Base-by-base conservation (phyloP, 2,329 filamentous ascomycete species). In the Diplocarpon mali region DNA sequence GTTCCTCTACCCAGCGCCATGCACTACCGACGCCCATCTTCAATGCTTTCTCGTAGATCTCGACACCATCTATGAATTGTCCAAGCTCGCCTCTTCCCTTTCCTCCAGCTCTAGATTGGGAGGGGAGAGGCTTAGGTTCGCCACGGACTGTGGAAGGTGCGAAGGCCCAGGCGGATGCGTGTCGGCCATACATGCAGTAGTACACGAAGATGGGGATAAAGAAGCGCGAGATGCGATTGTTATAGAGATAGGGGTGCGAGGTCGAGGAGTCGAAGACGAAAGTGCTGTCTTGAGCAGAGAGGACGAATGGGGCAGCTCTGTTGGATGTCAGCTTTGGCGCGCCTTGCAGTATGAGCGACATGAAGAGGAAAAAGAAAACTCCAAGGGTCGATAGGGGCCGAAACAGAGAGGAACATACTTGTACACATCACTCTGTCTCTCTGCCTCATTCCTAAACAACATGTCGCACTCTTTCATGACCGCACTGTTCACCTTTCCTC, bases 121-220 rank as follows among this genome's bases (percentile, higher is more conserved):
- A 20, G 20, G 40, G 31, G 9, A 28, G 24, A 12, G 40, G 12
- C 38, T 68, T 71, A 17, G 73, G 74, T 47, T 76, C 75, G 67
- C 78, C 75, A 69, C 81, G 82, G 61, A 66, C 71, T 69, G 82
- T 79, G 49, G 83, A 69, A 6, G 78, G 83, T 60, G 72, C 72
- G 64, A 82, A 63, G 50, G 73, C 66, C 79, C 79, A 83, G 47
- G 74, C 75, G 42, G 73, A 68, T 30, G 68, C 78, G 44, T 83
- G 69, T 14, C 78, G 73, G 27, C 73, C 73, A 48, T 79, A 74
- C 66, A 83, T 80, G 70, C 83, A 83, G 53, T 82, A 69, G 53
- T 82, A 73, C 60, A 82, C 71, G 60, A 73, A 75, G 61, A 69
- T 66, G 20, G 78, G 79, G 1, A 77, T 78, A 40, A 81, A 66